Evolutionary conservation across 441 rosid genomes (phyloP).

Genomic region (Populus tomentosa): DNA sequence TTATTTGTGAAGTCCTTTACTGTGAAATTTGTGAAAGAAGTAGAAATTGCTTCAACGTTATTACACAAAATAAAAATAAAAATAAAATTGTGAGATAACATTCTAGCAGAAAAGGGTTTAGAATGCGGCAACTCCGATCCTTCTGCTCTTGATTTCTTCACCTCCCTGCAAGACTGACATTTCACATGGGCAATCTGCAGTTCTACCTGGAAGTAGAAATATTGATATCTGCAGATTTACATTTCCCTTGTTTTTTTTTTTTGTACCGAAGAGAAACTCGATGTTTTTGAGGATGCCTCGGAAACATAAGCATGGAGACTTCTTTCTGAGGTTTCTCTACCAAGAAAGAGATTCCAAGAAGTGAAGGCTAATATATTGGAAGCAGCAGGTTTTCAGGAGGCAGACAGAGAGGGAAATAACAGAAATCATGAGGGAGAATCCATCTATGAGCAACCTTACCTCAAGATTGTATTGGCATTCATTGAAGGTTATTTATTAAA

Average conservation of each 20-base stretch:
- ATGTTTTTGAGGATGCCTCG: slow-evolving; percentile 71
- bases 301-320: slow-evolving; percentile 91
- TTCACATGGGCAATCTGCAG: neutral
- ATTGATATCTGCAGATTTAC: neutral
- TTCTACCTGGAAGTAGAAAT: too few species aligned
- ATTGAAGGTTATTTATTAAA: neutral
- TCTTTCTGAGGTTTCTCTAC: slow-evolving; percentile 83
- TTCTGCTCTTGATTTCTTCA: neutral
- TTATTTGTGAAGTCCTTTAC: too few species aligned
- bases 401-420: neutral
- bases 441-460: slow-evolving; percentile 3
- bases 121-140: too few species aligned
- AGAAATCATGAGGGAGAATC: slow-evolving; percentile 6
- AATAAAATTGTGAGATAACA: too few species aligned
- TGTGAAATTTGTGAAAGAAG: too few species aligned
- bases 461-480: slow-evolving; percentile 11
- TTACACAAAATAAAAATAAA: too few species aligned
- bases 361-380: slow-evolving; percentile 63
- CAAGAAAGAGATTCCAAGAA: slow-evolving; percentile 78
- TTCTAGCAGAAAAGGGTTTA: too few species aligned
- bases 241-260: slow-evolving; percentile 15
- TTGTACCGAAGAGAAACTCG: slow-evolving; percentile 48
- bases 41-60: too few species aligned
- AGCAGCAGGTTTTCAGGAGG: slow-evolving; percentile 24
- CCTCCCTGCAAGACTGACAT: neutral